These are phyloP conservation scores for Scortechinia acanthostroma DNA, from an alignment of 2,329 filamentous ascomycete genomes.

Conservation along the genomic window DNA sequence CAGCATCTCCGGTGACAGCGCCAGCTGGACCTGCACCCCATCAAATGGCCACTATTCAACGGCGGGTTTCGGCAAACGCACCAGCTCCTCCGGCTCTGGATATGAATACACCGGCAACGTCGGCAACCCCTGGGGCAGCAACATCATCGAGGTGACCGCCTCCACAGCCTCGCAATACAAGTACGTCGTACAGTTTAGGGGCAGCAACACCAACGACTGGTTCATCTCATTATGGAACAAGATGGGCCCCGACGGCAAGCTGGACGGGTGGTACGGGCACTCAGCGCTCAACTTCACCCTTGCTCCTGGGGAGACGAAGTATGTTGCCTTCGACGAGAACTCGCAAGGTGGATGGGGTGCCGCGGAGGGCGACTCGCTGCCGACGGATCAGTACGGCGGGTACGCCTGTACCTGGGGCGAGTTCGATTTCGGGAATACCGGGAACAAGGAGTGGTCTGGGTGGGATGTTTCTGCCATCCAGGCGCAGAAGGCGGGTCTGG, in stretches of 20 bases:
- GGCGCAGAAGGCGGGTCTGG: constrained; percentile 16
- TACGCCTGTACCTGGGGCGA: constrained; percentile 29
- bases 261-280: constrained; percentile 23
- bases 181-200: constrained; percentile 21
- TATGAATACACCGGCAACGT: constrained; percentile 21
- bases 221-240: constrained; percentile 24
- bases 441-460: constrained; percentile 20
- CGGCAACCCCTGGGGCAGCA: constrained; percentile 26
- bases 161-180: constrained; percentile 19
- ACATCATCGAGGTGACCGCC: constrained; percentile 19
- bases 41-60: not conserved
- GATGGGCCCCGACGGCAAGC: constrained; percentile 18
- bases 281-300: constrained; percentile 19
- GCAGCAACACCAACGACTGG: constrained; percentile 16
- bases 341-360: constrained; percentile 22
- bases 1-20: not conserved
- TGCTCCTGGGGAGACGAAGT: constrained; percentile 19
- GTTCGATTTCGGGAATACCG: constrained; percentile 21
- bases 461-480: constrained; percentile 28
- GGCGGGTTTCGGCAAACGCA: constrained; percentile 19
- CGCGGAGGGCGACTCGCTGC: constrained; percentile 13
- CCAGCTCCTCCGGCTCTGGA: constrained; percentile 8
- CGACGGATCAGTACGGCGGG: constrained; percentile 14
- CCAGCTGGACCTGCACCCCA: not conserved
- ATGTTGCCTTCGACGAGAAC: constrained; percentile 23